Percentiles rank a stretch among this genome's conserved stretches.
These are phyloP conservation scores for Monilinia laxa DNA, from an alignment of 2,329 filamentous ascomycete species.

Conservation along the genomic window DNA sequence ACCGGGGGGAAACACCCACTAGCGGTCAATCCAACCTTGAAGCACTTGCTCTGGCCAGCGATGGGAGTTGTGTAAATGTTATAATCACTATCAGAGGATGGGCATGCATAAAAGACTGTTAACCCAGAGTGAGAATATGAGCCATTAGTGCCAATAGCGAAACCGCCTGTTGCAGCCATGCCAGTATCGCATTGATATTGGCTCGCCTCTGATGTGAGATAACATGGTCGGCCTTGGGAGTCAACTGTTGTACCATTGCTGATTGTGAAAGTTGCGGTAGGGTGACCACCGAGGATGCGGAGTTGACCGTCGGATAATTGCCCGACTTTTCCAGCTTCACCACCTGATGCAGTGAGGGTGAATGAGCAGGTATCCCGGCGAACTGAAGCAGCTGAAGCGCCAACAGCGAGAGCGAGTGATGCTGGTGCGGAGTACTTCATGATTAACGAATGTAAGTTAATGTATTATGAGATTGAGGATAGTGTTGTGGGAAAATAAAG, in stretches of 20 bases:
- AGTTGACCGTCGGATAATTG: slow-evolving; percentile 63
- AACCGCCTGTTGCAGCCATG: slow-evolving; percentile 53
- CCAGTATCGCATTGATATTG: slow-evolving; percentile 50
- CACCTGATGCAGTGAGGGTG: slow-evolving; percentile 51
- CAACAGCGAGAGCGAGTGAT: not conserved
- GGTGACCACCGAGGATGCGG: slow-evolving; percentile 53
- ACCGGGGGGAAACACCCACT: slow-evolving; percentile 41
- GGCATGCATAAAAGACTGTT: slow-evolving; percentile 59
- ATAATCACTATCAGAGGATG: slow-evolving; percentile 53
- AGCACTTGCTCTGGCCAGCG: slow-evolving; percentile 49
- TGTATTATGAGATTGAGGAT: not conserved
- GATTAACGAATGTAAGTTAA: slow-evolving; percentile 7
- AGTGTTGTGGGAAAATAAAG: not conserved
- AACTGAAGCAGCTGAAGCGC: slow-evolving; percentile 8
- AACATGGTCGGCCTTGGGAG: slow-evolving; percentile 57
- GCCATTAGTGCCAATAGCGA: slow-evolving; percentile 53
- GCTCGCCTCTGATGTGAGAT: slow-evolving; percentile 38
- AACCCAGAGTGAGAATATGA: slow-evolving; percentile 50
- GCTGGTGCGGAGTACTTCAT: slow-evolving; percentile 16
- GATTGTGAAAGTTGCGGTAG: slow-evolving; percentile 54
- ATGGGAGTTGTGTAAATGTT: slow-evolving; percentile 53
- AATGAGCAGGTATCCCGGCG: slow-evolving; percentile 49
- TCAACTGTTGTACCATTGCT: slow-evolving; percentile 56
- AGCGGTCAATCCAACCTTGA: slow-evolving; percentile 48
- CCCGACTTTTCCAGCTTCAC: slow-evolving; percentile 53